Base-by-base conservation (phyloP, 2,329 filamentous ascomycete species). In the Curvularia sp. region DNA sequence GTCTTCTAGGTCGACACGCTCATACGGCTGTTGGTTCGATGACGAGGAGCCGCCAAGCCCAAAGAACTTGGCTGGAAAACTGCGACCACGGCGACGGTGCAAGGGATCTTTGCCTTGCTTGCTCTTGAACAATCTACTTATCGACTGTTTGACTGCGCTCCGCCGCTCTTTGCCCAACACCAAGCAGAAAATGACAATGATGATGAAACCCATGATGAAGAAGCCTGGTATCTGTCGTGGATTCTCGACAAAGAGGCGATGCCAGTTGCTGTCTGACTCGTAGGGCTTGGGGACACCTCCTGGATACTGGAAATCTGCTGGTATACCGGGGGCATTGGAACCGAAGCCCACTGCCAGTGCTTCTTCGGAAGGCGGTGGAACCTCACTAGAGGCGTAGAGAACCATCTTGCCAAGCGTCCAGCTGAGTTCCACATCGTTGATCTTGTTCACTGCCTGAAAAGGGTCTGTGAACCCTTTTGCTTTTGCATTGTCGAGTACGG, bases 331-430 rank as follows among this genome's bases (percentile, higher is more conserved):
- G n/a, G 84, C 80, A 71, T 99, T 99, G 78, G 88, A 92, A 56
- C 95, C 95, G 73, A 98, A 98, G 0, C 95, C 95, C 9, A 99
- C 95, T 0, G 93, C 92, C 1, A 93, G 80, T 15, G 83, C 81
- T 41, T 84, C 79, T 18, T 83, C 80, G 1, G 81, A 83, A 6
- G 82, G 78, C 0, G 91, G 85, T 1, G 91, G 89, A 5, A 99
- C 84, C 74, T 97, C 92, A 3, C 92, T 95, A 0, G 94, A 89
- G 4, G 95, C 95, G 69, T 98, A 98, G 4, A 99, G 85, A 6
- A 99, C 86, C 85, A 98, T 97, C 74, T 97, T 97, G 1, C 95
- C 95, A 5, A 99, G 81, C 0, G 95, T 98, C 95, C 95, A 99
- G 80, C 92, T 96, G 18, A 99, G 89, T 80, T 99, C 96, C 6